Evolutionary conservation across 441 rosid genomes (phyloP), one percentile per base, ranked within the genome.

Genomic region (Erodium chrysanthum): DNA sequence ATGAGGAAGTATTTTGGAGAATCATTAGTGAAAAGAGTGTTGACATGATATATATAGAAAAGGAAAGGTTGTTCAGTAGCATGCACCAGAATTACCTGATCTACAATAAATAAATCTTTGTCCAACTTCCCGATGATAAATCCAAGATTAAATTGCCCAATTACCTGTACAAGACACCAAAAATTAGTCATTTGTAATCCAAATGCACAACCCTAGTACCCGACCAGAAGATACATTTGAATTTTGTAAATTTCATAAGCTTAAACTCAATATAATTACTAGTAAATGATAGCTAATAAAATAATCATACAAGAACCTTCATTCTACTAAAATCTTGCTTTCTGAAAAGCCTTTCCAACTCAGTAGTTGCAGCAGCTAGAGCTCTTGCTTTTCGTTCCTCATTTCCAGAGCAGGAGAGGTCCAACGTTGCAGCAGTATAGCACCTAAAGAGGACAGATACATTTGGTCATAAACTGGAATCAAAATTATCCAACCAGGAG

Each of bases 91-190:
- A 67, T 75, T 75, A 91, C 99, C 94, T 91, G 99, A 86, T 94
- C 99, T 81, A 94, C 96, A 11, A 94, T 89, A 80, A 94, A 94
- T 69, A 94, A 78, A 84, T 94, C 99, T 81, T 76, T 79, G 75
- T 87, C 96, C 78, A 91, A 68, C 84, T 87, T 94, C 60, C 91
- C 97, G 76, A 94, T 82, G 78, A 91, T 91, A 78, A 94, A 94
- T 59, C 99, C 99, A 77, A 88, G 96, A 81, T 94, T 94, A 79
- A 94, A 94, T 73, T 94, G 99, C 18, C 99, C 99, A 64, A 94
- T 81, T 65, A 94, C 99, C 99, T 91, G 66, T 2, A 21, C 70
- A 67, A 71, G 63, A 69, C 21, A 12, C 20, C 66, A 75, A 33
- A 31, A 31, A 59, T 23, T 17, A 68, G 63, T 23, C 71, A 66